These are phyloP conservation scores for Alternaria arbusti DNA, from an alignment of 2,329 filamentous ascomycete species.

Conservation along the genomic window DNA sequence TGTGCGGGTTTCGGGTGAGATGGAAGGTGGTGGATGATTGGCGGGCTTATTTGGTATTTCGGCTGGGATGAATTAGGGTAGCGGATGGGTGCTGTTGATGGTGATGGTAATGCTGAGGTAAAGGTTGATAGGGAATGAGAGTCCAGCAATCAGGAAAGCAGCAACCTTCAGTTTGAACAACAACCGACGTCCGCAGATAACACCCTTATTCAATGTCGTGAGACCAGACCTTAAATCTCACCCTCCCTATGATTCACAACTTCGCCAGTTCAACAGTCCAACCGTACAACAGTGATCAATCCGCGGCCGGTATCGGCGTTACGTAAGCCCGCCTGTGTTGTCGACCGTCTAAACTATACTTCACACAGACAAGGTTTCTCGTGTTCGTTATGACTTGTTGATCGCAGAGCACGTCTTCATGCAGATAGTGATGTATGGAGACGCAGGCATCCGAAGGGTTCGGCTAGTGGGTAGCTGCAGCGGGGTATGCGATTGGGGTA, in stretches of 20 bases:
- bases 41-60: not conserved
- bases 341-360: no score
- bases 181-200: no score
- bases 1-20: no score
- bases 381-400: not conserved
- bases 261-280: not conserved
- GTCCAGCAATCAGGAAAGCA: not conserved
- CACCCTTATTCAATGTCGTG: no score
- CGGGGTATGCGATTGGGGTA: not conserved
- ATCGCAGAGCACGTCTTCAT: not conserved
- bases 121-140: not conserved
- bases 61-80: no score
- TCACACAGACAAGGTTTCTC: not conserved
- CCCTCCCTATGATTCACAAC: conserved; percentile 8
- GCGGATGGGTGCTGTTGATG: not conserved
- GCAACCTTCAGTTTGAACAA: not conserved
- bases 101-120: not conserved
- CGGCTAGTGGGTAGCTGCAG: not conserved
- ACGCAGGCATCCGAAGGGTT: not conserved
- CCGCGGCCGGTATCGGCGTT: conserved; percentile 21
- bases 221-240: not conserved
- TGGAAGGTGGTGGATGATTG: no score
- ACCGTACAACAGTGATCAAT: not conserved
- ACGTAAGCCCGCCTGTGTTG: no score
- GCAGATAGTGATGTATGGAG: not conserved